Evolutionary conservation across 257 asterid genomes (phyloP).

Genomic region (Capsicum baccatum): DNA sequence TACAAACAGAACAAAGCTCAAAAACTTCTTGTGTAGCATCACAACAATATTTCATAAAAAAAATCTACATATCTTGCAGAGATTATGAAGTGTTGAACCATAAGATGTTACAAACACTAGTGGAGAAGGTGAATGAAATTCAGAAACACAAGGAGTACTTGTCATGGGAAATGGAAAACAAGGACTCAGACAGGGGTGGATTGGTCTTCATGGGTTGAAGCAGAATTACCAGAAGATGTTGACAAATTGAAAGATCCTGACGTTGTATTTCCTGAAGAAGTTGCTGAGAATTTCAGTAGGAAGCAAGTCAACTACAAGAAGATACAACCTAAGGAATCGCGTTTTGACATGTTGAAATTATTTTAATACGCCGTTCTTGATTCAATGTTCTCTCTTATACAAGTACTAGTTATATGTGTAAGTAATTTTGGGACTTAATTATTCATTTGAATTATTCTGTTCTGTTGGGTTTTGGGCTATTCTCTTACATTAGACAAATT

Average conservation of each 20-base stretch:
- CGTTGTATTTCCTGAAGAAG: constrained; percentile 49
- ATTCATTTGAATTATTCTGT: no score
- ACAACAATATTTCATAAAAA: not conserved
- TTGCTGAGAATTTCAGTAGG: constrained; percentile 52
- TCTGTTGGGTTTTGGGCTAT: no score
- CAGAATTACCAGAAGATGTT: constrained; percentile 67
- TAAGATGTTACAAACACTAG: constrained; percentile 54
- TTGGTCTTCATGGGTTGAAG: constrained; percentile 71
- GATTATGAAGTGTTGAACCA: constrained; percentile 80
- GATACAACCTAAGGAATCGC: constrained; percentile 61
- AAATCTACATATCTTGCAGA: constrained; percentile 39
- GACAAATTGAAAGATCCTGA: constrained; percentile 62
- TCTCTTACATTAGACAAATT: no score
- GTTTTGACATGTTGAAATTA: constrained; percentile 5
- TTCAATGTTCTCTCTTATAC: not conserved
- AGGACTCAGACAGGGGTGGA: constrained; percentile 63
- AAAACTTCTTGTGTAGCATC: not conserved
- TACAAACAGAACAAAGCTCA: not conserved
- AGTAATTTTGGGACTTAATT: not conserved
- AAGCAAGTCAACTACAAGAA: constrained; percentile 43
- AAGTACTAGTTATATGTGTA: not conserved
- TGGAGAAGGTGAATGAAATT: constrained; percentile 65
- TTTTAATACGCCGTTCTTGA: no score
- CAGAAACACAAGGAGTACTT: constrained; percentile 45
- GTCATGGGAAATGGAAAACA: constrained; percentile 42